Percentiles rank a stretch among this genome's conserved stretches.
phyloP scores from a whole-genome alignment of 106 monocot genomes.

The Ottelia alismoides region DNA sequence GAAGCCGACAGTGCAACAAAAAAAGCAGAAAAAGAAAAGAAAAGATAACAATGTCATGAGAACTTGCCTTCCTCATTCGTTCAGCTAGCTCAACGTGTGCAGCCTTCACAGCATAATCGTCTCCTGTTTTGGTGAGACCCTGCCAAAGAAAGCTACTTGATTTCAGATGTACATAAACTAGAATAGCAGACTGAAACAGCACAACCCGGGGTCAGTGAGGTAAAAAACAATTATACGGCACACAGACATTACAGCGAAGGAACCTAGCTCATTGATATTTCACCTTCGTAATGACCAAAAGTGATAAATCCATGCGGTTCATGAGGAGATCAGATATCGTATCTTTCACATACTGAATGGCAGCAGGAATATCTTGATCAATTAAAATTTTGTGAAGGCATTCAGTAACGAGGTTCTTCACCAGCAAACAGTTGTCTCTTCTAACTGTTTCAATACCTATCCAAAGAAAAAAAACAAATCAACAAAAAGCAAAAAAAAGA shows the following conservation, averaged over 20 bases:
- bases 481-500: too few species aligned
- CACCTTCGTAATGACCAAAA: conserved; percentile 98
- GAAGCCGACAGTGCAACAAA: too few species aligned
- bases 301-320: conserved; percentile 95
- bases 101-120: conserved; percentile 98
- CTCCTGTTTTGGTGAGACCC: conserved; percentile 99
- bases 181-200: too few species aligned
- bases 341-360: conserved; percentile 88
- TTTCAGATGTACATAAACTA: too few species aligned
- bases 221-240: too few species aligned
- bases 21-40: too few species aligned
- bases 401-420: conserved; percentile 93
- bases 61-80: conserved; percentile 95
- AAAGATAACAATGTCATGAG: too few species aligned
- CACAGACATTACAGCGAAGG: too few species aligned
- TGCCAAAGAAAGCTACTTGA: conserved; percentile 19
- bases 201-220: too few species aligned
- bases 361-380: conserved; percentile 83
- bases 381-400: conserved; percentile 94
- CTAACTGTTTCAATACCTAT: conserved; percentile 97
- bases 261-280: too few species aligned
- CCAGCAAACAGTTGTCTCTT: conserved; percentile 96
- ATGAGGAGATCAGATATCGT: conserved; percentile 95
- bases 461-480: conserved; percentile 8
- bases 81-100: conserved; percentile 99